Base-by-base conservation (phyloP, 2,329 filamentous ascomycete species). In the Sporothrix curviconia region DNA sequence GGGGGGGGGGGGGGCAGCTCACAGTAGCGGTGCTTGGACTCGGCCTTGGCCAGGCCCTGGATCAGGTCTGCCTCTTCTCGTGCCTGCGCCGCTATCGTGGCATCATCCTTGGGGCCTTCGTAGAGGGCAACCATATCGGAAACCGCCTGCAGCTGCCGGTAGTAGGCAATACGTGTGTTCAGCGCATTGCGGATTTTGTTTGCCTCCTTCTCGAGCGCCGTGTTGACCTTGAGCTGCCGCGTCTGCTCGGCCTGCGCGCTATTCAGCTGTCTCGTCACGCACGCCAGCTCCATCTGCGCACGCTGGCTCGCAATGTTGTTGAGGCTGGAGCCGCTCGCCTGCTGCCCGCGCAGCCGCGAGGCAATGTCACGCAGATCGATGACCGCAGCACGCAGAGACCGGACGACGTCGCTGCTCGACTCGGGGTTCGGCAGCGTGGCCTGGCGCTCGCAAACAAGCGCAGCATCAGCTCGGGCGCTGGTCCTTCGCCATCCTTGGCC, bases 141-240 rank as follows among this genome's bases (percentile, higher is more conserved):
- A n/a, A 97, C 84, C 25, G 83, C 81, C 67, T 97, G 94, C 11
- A 97, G 78, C 66, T 96, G 91, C 5, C 87, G 84, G 68, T 97
- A 97, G 68, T 91, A 97, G 58, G 94, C 90, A 0, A 96, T 73
- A 14, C 94, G 85, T 37, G 84, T 78, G 66, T 97, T 97, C 83
- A 95, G 92, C 0, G 87, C 83, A 15, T 78, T 77, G 28, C 84
- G 86, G 68, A 95, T 94, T 28, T 84, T 74, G 47, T 92, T 86
- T 6, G 90, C 74, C 68, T 96, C 92, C 59, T 82, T 81, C 60
- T 89, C 84, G 12, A 86, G 68, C 5, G 70, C 70, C 2, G 66
- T 59, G 0, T 68, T 66, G 0, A 71, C 74, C 65, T 84, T 84
- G 34, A 63, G 74, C 64, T 86, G 82, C 43, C 77, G 70, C 4